Evolutionary conservation across 257 asterid species (phyloP).

Genomic region (Nicotiana tomentosiformis): DNA sequence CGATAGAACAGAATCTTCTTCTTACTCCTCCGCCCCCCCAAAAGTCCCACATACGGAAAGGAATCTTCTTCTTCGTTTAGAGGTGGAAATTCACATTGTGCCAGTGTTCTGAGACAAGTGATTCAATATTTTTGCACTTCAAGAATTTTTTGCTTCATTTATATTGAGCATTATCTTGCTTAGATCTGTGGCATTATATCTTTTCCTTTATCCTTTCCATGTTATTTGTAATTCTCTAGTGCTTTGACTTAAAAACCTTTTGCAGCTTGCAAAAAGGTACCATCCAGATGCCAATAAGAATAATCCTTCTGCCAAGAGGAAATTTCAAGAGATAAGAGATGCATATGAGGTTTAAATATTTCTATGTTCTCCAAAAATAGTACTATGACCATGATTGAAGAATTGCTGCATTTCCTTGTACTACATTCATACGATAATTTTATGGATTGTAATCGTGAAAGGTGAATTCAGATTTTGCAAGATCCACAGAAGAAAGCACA

Average conservation of each 20-base stretch:
- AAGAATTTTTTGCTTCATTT: not conserved
- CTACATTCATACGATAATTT: constrained; percentile 8
- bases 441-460: constrained; percentile 33
- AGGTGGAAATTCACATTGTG: not conserved
- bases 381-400: constrained; percentile 14
- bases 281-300: constrained; percentile 94
- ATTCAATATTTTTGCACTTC: not conserved
- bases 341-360: constrained; percentile 77
- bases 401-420: constrained; percentile 10
- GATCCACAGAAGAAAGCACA: constrained; percentile 74
- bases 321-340: constrained; percentile 93
- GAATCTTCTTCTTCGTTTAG: not conserved
- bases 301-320: constrained; percentile 77
- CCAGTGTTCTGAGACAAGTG: not conserved
- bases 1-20: not conserved
- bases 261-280: constrained; percentile 88
- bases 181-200: not conserved
- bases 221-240: not conserved
- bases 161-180: not conserved
- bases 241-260: not conserved
- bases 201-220: not conserved
- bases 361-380: constrained; percentile 13
- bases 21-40: not conserved
- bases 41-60: not conserved
- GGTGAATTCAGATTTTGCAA: constrained; percentile 68